Base-by-base conservation (phyloP, 2,329 filamentous ascomycete genomes). In the Fusarium sp. region DNA sequence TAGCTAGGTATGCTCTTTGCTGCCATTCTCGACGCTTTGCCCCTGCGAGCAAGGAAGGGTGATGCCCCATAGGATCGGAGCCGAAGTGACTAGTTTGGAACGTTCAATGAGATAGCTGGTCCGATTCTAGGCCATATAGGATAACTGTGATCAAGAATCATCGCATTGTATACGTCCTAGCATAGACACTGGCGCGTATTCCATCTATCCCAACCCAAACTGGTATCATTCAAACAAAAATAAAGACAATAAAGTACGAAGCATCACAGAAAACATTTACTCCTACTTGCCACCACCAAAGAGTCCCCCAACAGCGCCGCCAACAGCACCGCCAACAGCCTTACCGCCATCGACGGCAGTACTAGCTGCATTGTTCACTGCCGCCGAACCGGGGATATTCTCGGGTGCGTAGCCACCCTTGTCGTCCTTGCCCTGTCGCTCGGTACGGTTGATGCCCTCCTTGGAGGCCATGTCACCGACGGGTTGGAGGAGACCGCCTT, bases 401-500 rank as follows among this genome's bases (percentile, higher is more conserved):
- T 77, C 74, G 22, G 82, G 77, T 0, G 83, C 71, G 62, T 90
- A 88, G 40, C 81, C 81, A 22, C 91, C 91, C 20, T 86, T 80
- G 1, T 92, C 89, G 68, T 91, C 91, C 78, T 90, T 91, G 60
- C 91, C 91, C 37, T 88, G 84, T 10, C 91, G 85, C 84, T 93
- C 92, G 50, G 87, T 84, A 13, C 91, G 87, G 83, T 92, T 93
- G 75, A 92, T 78, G 29, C 90, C 92, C 78, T 93, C 91, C 77
- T 89, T 91, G 24, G 89, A 91, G 2, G 86, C 78, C 4, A 88
- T 62, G 79, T 93, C 90, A 70, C 92, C 92, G 62, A 92, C 81
- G 6, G 91, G 91, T 77, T 92, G 88, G 2, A 89, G 85, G 2
- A 93, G 81, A 0, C 93, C 93, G 69, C 91, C 92, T 75, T 93